Conservation (phyloP, 306 rosid genomes). For the Notholithocarpus densiflorus region DNA sequence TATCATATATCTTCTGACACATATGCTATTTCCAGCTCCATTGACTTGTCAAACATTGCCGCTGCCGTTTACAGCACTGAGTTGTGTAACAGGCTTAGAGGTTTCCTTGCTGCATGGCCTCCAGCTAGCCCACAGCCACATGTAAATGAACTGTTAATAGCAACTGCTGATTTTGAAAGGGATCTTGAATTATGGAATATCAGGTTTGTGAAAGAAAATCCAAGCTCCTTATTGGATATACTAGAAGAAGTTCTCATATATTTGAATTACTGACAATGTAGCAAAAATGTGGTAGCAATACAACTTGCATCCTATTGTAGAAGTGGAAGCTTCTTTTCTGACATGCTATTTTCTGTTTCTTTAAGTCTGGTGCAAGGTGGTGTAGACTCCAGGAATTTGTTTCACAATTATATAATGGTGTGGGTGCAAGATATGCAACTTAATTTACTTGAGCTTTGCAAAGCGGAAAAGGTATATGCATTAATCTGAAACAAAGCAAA, state of each 20-base stretch:
- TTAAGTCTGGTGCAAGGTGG: slow-evolving; percentile 79
- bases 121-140: slow-evolving; percentile 83
- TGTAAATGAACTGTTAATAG: slow-evolving; percentile 79
- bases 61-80: slow-evolving; percentile 87
- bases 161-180: slow-evolving; percentile 88
- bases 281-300: neutral
- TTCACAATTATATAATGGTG: slow-evolving; percentile 83
- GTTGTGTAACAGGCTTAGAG: slow-evolving; percentile 73
- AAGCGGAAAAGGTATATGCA: slow-evolving; percentile 81
- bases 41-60: slow-evolving; percentile 82
- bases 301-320: neutral
- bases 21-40: slow-evolving; percentile 64
- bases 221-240: neutral
- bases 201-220: slow-evolving; percentile 51
- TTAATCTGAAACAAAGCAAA: neutral
- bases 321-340: slow-evolving; percentile 24
- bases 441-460: slow-evolving; percentile 73
- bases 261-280: neutral
- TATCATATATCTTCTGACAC: slow-evolving; percentile 32
- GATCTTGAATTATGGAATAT: slow-evolving; percentile 83
- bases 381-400: slow-evolving; percentile 71
- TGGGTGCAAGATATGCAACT: slow-evolving; percentile 98
- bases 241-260: neutral
- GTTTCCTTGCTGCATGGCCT: slow-evolving; percentile 86
- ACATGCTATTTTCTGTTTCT: slow-evolving; percentile 18